phyloP scores from a whole-genome alignment of 1,284 basidiomycete genomes.

The Phellopilus nigrolimitatus region DNA sequence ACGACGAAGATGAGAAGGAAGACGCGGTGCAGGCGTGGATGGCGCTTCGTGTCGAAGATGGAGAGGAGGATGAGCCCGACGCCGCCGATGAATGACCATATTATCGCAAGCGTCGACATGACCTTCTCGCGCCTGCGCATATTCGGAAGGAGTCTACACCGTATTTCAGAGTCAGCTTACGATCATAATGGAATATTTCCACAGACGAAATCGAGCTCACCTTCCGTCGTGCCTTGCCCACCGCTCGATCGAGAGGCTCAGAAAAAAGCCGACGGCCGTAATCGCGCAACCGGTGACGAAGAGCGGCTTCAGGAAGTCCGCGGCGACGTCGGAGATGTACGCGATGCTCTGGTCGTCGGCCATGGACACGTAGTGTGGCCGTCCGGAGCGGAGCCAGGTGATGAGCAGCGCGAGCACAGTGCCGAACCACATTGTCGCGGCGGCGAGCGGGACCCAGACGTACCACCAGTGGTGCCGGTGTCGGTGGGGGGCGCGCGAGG shows the following conservation, averaged over 20 bases:
- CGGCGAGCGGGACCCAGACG: constrained; percentile 57
- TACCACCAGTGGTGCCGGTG: constrained; percentile 29
- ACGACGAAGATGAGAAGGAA: constrained; percentile 64
- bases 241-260: constrained; percentile 55
- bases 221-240: constrained; percentile 58
- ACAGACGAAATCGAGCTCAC: constrained; percentile 28
- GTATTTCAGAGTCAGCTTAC: background rate
- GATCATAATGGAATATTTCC: constrained; percentile 1
- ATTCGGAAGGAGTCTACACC: constrained; percentile 47
- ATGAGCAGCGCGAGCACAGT: constrained; percentile 64
- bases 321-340: constrained; percentile 73
- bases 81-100: constrained; percentile 57
- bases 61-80: constrained; percentile 44
- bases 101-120: constrained; percentile 50
- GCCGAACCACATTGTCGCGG: constrained; percentile 59
- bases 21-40: constrained; percentile 44
- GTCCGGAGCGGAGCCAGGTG: constrained; percentile 51
- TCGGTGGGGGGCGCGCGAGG: background rate
- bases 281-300: constrained; percentile 59
- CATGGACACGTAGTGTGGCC: constrained; percentile 44
- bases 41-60: constrained; percentile 59
- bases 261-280: constrained; percentile 56
- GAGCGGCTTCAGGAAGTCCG: constrained; percentile 63
- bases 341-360: constrained; percentile 47
- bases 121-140: constrained; percentile 53